Conservation (phyloP, 768 basidiomycete species). For the Pisolithus marmoratus region DNA sequence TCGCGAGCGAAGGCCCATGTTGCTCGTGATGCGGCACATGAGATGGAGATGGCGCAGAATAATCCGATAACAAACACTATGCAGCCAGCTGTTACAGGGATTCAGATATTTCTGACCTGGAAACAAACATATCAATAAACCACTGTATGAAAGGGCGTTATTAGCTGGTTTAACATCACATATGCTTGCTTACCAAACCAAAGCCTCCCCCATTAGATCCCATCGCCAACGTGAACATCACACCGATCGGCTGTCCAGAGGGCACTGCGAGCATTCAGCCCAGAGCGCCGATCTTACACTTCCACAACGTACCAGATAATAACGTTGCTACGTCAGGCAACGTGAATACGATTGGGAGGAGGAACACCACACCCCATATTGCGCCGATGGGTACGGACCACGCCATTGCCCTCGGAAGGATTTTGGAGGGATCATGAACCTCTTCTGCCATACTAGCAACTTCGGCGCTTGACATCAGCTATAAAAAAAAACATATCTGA, state of each 20-base stretch:
- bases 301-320: constrained; percentile 38
- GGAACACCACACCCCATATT: constrained; percentile 45
- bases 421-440: constrained; percentile 49
- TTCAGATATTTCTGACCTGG: neutral
- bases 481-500: neutral
- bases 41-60: constrained; percentile 63
- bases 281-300: neutral
- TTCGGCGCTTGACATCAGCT: constrained; percentile 12
- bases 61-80: constrained; percentile 49
- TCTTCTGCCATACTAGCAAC: constrained; percentile 67
- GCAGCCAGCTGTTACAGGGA: no score
- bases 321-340: constrained; percentile 51
- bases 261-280: constrained; percentile 33
- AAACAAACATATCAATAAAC: constrained; percentile 34
- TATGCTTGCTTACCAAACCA: constrained; percentile 40
- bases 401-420: constrained; percentile 51
- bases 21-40: constrained; percentile 60
- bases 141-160: constrained; percentile 21
- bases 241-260: constrained; percentile 57
- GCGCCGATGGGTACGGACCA: constrained; percentile 50
- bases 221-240: constrained; percentile 59
- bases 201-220: constrained; percentile 58
- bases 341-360: constrained; percentile 62
- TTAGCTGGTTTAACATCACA: neutral
- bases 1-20: constrained; percentile 72